Evolutionary conservation across 2,329 filamentous ascomycete genomes (phyloP).

Genomic region (Aureobasidium mangrovei): DNA sequence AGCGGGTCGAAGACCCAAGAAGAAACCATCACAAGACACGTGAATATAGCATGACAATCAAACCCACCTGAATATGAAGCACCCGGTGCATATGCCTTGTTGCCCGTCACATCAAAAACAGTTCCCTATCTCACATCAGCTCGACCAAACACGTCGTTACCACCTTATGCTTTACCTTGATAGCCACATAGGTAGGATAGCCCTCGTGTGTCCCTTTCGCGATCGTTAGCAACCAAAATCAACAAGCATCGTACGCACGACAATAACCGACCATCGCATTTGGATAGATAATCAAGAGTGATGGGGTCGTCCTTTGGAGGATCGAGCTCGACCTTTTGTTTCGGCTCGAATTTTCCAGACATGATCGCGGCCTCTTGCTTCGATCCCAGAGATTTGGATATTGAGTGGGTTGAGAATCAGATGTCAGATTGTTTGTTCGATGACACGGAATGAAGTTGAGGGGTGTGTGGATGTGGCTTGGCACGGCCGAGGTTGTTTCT

Average conservation of each 20-base stretch:
- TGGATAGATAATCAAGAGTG: conserved; percentile 65
- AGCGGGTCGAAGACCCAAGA: no score
- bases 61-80: conserved; percentile 75
- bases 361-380: neutral
- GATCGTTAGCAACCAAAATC: neutral
- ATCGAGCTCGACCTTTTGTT: conserved; percentile 63
- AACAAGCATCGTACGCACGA: neutral
- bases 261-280: conserved; percentile 60
- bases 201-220: conserved; percentile 53
- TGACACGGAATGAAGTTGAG: neutral
- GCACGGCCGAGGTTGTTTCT: conserved; percentile 5
- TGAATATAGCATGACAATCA: neutral
- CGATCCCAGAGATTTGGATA: neutral
- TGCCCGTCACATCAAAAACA: conserved; percentile 88
- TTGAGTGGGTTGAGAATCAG: neutral
- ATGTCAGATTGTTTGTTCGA: neutral
- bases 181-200: conserved; percentile 51
- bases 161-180: conserved; percentile 36
- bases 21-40: no score
- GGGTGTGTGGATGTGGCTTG: neutral
- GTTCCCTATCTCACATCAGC: conserved; percentile 53
- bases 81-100: conserved; percentile 73
- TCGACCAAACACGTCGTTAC: neutral
- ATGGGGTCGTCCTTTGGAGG: conserved; percentile 86
- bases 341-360: conserved; percentile 57